Conservation (phyloP, 1,139 yeast species). For the Taiozyma onychis region DNA sequence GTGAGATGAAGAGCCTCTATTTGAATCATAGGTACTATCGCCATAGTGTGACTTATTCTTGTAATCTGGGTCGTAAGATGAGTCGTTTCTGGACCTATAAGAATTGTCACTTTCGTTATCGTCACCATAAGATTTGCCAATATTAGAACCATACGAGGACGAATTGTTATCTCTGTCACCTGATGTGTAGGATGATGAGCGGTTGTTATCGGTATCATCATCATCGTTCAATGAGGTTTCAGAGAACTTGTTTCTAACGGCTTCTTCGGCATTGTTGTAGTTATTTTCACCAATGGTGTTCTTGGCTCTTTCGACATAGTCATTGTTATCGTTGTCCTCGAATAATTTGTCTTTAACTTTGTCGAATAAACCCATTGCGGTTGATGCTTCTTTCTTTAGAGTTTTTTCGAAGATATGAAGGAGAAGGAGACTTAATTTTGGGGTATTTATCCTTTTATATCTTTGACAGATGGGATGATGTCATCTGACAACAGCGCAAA, state of each 20-base stretch:
- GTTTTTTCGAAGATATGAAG: not conserved
- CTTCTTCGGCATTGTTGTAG: conserved; percentile 21
- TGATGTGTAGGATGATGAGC: conserved; percentile 15
- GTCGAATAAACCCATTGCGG: conserved; percentile 30
- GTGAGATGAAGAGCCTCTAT: too few relatives aligned
- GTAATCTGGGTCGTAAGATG: conserved; percentile 14
- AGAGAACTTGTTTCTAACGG: conserved; percentile 22
- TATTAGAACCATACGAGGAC: conserved; percentile 22
- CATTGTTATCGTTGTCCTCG: conserved; percentile 11
- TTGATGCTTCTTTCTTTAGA: not conserved
- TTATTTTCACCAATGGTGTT: conserved; percentile 21
- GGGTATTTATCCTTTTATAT: not conserved
- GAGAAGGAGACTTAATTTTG: not conserved
- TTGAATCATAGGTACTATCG: too few relatives aligned
- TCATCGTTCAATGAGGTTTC: conserved; percentile 16
- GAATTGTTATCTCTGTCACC: conserved; percentile 10
- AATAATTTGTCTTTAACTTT: conserved; percentile 19
- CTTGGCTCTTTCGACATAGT: conserved; percentile 22
- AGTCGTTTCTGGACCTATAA: not conserved
- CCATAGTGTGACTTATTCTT: conserved; percentile 10
- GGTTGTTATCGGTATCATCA: not conserved
- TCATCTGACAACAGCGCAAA: too few relatives aligned
- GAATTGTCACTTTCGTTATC: not conserved
- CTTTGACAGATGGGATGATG: not conserved
- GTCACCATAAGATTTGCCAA: conserved; percentile 9